Percentiles rank a stretch among this genome's conserved stretches.
Conservation (phyloP, 441 rosid species). For the Populus hybrid region DNA sequence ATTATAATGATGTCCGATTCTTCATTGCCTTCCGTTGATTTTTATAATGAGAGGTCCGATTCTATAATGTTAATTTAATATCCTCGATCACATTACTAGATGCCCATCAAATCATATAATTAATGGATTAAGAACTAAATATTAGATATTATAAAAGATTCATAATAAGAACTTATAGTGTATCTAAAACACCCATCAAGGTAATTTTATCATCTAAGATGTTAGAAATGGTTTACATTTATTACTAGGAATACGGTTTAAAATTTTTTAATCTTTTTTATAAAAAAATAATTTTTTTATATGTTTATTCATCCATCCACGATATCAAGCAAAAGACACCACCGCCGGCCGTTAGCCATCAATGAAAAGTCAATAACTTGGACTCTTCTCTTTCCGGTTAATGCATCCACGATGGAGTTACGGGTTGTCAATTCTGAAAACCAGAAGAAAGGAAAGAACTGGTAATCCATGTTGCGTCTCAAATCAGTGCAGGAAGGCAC, state of each 20-base stretch:
- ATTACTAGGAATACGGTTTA: too few species aligned
- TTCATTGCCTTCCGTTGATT: background rate
- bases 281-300: too few species aligned
- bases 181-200: background rate
- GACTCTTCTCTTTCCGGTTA: background rate
- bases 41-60: background rate
- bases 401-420: background rate
- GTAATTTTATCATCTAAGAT: background rate
- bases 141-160: background rate
- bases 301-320: too few species aligned
- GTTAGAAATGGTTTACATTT: too few species aligned
- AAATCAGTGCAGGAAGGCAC: background rate
- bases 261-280: too few species aligned
- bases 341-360: background rate
- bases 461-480: background rate
- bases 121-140: background rate
- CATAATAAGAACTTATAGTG: background rate
- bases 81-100: background rate
- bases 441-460: background rate
- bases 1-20: background rate
- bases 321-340: background rate
- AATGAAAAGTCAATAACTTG: background rate
- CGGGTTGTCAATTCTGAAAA: background rate
- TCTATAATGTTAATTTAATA: background rate
- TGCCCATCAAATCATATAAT: background rate